Base-by-base conservation (phyloP, 2,329 filamentous ascomycete species). In the Myriosclerotinia scirpicola region DNA sequence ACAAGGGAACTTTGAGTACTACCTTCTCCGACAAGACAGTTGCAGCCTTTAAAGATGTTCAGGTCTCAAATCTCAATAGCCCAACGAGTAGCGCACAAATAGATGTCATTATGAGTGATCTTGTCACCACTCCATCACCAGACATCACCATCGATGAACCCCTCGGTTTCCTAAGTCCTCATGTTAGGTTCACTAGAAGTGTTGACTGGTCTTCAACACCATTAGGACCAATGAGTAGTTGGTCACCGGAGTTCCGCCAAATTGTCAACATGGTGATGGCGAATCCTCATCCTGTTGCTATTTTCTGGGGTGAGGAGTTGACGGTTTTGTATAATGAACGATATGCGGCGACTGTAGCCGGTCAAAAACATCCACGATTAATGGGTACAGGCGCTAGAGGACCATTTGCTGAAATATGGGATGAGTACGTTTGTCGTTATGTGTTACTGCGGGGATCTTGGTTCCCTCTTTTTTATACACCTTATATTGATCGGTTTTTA, bases 251-350 rank as follows among this genome's bases (percentile, higher is more conserved):
- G 70, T 80, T 95, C 61, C 84, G 91, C 55, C 85, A 87, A 70
- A 89, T 93, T 85, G 88, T 89, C 54, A 93, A 93, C 75, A 78
- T 94, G 53, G 85, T 95, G 71, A 92, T 95, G 90, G 88, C 85
- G 26, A 90, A 86, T 68, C 89, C 90, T 9, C 87, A 92, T 72
- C 88, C 89, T 1, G 86, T 87, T 12, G 87, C 89, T 8, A 84
- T 93, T 80, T 93, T 93, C 76, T 93, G 90, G 90, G 90, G 90
- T 0, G 82, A 84, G 1, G 87, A 73, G 20, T 80, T 86, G 36
- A 85, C 88, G 12, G 83, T 86, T 8, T 86, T 91, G 26, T 91
- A 91, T 76, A 91, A 91, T 72, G 87, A 90, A 75, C 84, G 87
- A 0, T 90, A 90, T 73, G 82, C 89, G 40, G 79, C 86, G 15